Percentiles rank a stretch among this genome's conserved stretches.
Conservation (phyloP, 75 land plant species). For the Isoetes taiwanensis region DNA sequence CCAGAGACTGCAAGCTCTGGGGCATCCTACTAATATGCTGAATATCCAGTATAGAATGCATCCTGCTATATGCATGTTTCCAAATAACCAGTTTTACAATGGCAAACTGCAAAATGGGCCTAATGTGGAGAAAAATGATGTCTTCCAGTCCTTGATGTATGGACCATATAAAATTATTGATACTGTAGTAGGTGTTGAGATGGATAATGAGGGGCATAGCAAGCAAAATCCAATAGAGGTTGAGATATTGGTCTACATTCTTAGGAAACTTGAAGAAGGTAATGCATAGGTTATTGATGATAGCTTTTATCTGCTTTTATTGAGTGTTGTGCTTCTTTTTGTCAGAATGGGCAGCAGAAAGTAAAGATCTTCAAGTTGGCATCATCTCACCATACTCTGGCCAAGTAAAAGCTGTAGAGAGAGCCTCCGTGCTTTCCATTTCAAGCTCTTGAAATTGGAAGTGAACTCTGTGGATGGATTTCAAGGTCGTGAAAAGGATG, state of each 20-base stretch:
- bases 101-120: conserved; percentile 34
- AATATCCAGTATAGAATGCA: conserved; percentile 77
- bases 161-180: conserved; percentile 64
- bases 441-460: conserved; percentile 24
- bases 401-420: conserved; percentile 42
- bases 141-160: no score
- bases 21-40: conserved; percentile 41
- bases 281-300: no score
- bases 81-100: conserved; percentile 48
- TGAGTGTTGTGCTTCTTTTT: no score
- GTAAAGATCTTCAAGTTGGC: conserved; percentile 50
- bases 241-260: conserved; percentile 24
- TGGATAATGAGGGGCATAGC: conserved; percentile 27
- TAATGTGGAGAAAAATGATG: no score
- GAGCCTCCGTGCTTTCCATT: no score
- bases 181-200: conserved; percentile 34
- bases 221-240: conserved; percentile 55
- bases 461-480: conserved; percentile 78
- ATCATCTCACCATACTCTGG: conserved; percentile 59
- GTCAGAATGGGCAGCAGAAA: conserved; percentile 6
- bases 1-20: conserved; percentile 45
- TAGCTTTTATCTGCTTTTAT: neutral
- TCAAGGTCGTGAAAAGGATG: conserved; percentile 72
- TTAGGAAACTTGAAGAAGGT: conserved; percentile 29
- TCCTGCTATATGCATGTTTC: conserved; percentile 58